Evolutionary conservation across 495 filamentous ascomycete species (phyloP).

Genomic region (Durotheca rogersii): DNA sequence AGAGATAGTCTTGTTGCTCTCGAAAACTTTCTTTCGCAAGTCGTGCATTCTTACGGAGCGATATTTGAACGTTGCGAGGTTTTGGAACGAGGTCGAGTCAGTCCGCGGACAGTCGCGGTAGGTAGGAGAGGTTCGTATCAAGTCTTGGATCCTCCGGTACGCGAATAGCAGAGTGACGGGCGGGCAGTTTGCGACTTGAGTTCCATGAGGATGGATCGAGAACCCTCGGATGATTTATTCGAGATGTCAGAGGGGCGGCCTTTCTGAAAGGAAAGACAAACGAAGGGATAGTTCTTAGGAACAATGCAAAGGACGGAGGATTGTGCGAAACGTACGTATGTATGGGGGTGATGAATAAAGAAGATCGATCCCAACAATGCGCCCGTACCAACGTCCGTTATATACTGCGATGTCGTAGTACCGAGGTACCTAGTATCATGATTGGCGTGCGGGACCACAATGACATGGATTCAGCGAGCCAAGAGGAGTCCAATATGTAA

Average conservation of each 20-base stretch:
- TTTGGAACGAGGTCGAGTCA: neutral
- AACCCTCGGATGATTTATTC: neutral
- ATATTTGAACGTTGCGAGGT: no score
- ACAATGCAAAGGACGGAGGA: conserved; percentile 3
- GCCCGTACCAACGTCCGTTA: no score
- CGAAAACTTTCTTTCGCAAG: conserved; percentile 74
- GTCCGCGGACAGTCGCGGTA: neutral
- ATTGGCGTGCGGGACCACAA: no score
- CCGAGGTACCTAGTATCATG: no score
- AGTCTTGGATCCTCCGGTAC: conserved; percentile 33
- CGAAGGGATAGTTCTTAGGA: no score
- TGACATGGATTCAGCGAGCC: no score
- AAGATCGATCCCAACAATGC: no score
- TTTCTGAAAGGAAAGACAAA: conserved; percentile 9
- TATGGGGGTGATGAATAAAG: conserved; percentile 14
- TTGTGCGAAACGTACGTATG: neutral
- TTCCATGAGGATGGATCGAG: conserved; percentile 35
- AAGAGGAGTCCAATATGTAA: no score
- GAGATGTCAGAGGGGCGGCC: no score
- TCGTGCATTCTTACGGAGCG: conserved; percentile 61
- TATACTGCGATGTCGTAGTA: no score
- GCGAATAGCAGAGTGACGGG: conserved; percentile 23
- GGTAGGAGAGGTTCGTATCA: conserved; percentile 19
- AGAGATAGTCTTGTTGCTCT: conserved; percentile 90
- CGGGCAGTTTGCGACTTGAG: conserved; percentile 29